Conservation (phyloP, 306 rosid genomes). For the Castanospermum australe region DNA sequence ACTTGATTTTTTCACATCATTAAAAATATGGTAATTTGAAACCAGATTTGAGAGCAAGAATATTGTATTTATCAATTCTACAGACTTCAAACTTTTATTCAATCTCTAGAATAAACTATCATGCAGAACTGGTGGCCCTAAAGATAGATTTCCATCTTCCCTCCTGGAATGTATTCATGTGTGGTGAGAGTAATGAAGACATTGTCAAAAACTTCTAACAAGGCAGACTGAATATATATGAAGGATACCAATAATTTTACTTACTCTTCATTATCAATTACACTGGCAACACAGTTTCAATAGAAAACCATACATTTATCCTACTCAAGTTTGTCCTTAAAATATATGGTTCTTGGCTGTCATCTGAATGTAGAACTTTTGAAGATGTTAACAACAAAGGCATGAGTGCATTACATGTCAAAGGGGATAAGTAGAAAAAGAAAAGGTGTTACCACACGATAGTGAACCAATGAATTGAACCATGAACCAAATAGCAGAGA, state of each 20-base stretch:
- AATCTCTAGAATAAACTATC: not conserved
- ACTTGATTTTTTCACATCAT: constrained; percentile 48
- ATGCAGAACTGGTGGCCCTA: not conserved
- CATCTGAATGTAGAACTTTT: not conserved
- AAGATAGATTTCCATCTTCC: not conserved
- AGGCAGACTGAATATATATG: too few species aligned
- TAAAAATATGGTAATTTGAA: constrained; percentile 63
- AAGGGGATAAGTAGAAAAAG: too few species aligned
- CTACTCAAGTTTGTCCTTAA: too few species aligned
- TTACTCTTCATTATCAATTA: too few species aligned
- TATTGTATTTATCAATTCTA: not conserved
- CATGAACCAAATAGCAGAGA: not conserved
- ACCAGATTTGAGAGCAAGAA: not conserved
- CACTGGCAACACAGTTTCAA: too few species aligned
- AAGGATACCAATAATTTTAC: too few species aligned
- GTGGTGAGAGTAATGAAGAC: not conserved
- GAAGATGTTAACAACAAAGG: not conserved
- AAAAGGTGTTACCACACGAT: not conserved
- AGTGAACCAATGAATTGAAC: not conserved
- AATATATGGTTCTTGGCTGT: too few species aligned
- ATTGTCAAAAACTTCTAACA: not conserved
- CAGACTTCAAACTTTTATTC: not conserved
- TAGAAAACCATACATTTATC: too few species aligned
- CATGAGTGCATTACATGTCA: not conserved
- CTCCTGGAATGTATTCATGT: not conserved